These are phyloP conservation scores for Circinella umbellata DNA, from an alignment of 371 early-diverging fungal species.

Conservation along the genomic window DNA sequence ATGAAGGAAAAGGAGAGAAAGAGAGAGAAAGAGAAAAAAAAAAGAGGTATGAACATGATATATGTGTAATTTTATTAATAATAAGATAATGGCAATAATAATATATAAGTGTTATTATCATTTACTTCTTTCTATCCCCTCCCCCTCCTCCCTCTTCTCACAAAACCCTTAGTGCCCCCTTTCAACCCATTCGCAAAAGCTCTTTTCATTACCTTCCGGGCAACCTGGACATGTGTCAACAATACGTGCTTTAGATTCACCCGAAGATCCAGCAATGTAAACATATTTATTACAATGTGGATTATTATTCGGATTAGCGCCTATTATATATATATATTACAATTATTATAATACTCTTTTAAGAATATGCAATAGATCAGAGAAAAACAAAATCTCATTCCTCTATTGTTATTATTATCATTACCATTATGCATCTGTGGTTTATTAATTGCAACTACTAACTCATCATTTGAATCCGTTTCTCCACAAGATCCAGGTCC, in stretches of 20 bases:
- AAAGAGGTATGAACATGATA: too few species aligned
- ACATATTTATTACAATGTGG: slow-evolving; percentile 38
- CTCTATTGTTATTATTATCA: too few species aligned
- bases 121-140: background rate
- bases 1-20: too few species aligned
- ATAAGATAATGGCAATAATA: too few species aligned
- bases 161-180: background rate
- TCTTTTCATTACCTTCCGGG: slow-evolving; percentile 28
- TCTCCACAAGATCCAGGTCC: slow-evolving; percentile 48
- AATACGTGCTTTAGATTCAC: slow-evolving; percentile 32
- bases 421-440: slow-evolving; percentile 48
- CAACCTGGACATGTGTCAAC: slow-evolving; percentile 48
- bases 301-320: slow-evolving; percentile 44
- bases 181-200: background rate
- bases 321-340: slow-evolving; percentile 20
- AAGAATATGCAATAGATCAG: background rate
- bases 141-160: too few species aligned
- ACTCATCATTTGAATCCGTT: slow-evolving; percentile 27
- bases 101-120: too few species aligned
- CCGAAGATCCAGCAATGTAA: slow-evolving; percentile 29
- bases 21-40: too few species aligned
- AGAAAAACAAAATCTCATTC: too few species aligned
- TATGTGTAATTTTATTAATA: too few species aligned
- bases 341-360: background rate
- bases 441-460: slow-evolving; percentile 42